A percentile compares a stretch with the other conserved stretches of the same genome.
phyloP scores from a whole-genome alignment of 805 yeast genomes.

The Saccharomycopsis lassenensis region DNA sequence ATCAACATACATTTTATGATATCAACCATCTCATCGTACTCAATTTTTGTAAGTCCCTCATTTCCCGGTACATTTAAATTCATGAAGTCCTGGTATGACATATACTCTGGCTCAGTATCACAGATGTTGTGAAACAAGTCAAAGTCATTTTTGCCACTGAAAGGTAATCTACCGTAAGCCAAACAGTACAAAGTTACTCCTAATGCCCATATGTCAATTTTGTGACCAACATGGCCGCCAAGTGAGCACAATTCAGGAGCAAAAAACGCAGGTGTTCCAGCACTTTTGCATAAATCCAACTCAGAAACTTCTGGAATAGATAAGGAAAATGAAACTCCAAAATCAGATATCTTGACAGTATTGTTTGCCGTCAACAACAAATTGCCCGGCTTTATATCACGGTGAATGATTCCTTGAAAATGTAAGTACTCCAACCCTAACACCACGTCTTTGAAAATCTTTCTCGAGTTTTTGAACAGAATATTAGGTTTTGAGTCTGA shows the following conservation, averaged over 20 bases:
- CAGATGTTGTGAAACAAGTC: constrained; percentile 78
- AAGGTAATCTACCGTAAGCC: constrained; percentile 81
- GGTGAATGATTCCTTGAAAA: constrained; percentile 80
- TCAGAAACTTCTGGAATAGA: constrained; percentile 41
- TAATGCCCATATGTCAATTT: constrained; percentile 95
- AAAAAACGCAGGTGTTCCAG: constrained; percentile 94
- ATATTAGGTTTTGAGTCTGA: constrained; percentile 47
- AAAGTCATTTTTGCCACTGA: constrained; percentile 76
- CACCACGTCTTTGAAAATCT: constrained; percentile 71
- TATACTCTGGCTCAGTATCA: constrained; percentile 47
- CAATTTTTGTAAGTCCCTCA: constrained; percentile 30
- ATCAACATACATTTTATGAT: constrained; percentile 49
- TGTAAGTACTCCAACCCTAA: constrained; percentile 87
- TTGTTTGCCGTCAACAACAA: constrained; percentile 59
- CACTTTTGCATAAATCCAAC: constrained; percentile 84
- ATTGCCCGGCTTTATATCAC: constrained; percentile 95
- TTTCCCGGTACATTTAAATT: constrained; percentile 21
- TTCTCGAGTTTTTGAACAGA: constrained; percentile 54
- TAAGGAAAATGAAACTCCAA: constrained; percentile 82
- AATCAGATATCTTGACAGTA: constrained; percentile 86
- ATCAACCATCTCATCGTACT: constrained; percentile 37
- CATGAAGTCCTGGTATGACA: constrained; percentile 37
- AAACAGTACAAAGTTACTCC: constrained; percentile 89
- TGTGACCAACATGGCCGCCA: constrained; percentile 50
- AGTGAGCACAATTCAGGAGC: constrained; percentile 87